A percentile compares a stretch with the other conserved stretches of the same genome.
These are phyloP conservation scores for Conringia planisiliqua DNA, from an alignment of 345 rosid genomes.

Conservation along the genomic window DNA sequence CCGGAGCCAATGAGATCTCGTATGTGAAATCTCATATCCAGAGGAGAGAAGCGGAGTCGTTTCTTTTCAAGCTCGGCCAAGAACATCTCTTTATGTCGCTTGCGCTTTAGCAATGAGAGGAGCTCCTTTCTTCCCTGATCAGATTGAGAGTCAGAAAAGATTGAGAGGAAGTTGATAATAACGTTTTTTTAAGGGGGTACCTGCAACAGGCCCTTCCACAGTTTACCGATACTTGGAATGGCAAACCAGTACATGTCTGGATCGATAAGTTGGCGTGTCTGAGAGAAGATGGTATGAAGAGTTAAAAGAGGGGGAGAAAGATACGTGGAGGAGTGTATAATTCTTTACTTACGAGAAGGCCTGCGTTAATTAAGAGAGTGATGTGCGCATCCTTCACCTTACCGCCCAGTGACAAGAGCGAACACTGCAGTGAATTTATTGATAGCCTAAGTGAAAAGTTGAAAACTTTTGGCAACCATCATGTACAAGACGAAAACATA, in stretches of 20 bases:
- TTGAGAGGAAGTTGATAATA: neutral
- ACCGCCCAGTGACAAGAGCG: slow-evolving; percentile 71
- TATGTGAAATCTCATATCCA: slow-evolving; percentile 91
- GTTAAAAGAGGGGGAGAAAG: neutral
- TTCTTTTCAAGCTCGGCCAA: slow-evolving; percentile 79
- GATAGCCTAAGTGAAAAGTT: neutral
- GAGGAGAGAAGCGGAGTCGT: slow-evolving; percentile 68
- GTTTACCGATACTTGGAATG: slow-evolving; percentile 74
- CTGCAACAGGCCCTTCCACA: slow-evolving; percentile 85
- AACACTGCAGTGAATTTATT: slow-evolving; percentile 42
- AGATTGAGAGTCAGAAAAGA: slow-evolving; percentile 7
- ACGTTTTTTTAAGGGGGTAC: slow-evolving; percentile 27
- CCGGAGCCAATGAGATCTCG: slow-evolving; percentile 96
- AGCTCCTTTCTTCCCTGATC: slow-evolving; percentile 93
- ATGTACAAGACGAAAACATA: neutral
- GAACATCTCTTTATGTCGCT: slow-evolving; percentile 90
- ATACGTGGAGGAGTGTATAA: neutral
- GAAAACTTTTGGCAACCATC: neutral
- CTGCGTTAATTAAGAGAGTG: slow-evolving; percentile 72
- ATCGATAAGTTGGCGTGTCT: slow-evolving; percentile 82
- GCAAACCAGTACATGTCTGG: slow-evolving; percentile 92
- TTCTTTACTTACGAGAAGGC: slow-evolving; percentile 69
- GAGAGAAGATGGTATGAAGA: slow-evolving; percentile 8
- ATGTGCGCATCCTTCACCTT: slow-evolving; percentile 70
- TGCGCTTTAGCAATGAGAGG: slow-evolving; percentile 65